Conservation (phyloP, 177 flowering plant species). For the Vitis hybrid region DNA sequence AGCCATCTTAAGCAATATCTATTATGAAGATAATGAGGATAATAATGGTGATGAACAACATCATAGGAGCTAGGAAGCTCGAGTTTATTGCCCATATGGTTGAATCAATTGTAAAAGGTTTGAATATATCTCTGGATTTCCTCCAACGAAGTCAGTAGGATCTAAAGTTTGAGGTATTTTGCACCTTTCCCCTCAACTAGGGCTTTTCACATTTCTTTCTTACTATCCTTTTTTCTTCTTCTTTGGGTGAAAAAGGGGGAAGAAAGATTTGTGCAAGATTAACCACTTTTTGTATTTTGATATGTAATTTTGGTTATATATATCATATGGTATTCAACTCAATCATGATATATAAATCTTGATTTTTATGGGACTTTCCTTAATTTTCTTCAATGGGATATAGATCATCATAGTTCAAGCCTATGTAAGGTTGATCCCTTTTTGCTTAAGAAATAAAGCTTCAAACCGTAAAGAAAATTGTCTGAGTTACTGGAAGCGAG, state of each 20-base stretch:
- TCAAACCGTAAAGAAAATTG: too few relatives aligned
- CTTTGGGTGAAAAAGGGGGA: neutral
- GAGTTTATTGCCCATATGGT: neutral
- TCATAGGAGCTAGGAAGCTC: neutral
- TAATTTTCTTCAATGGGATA: neutral
- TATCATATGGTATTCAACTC: too few relatives aligned
- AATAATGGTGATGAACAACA: slow-evolving; percentile 1
- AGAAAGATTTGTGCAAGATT: neutral
- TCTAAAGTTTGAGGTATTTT: neutral
- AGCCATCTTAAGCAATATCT: slow-evolving; percentile 17
- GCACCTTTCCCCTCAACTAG: neutral
- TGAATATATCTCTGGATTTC: neutral
- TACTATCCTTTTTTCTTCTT: neutral
- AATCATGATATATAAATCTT: neutral
- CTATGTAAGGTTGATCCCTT: too few relatives aligned
- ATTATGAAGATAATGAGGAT: neutral
- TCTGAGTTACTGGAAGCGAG: too few relatives aligned
- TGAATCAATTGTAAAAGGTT: neutral
- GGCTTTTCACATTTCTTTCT: neutral
- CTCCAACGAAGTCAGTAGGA: neutral
- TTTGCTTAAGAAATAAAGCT: too few relatives aligned
- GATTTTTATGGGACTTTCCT: neutral
- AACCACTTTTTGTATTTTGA: neutral
- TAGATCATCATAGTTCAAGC: too few relatives aligned
- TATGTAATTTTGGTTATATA: neutral